Evolutionary conservation across 2,329 filamentous ascomycete species (phyloP).

Genomic region (Aspergillus ochraceus): DNA sequence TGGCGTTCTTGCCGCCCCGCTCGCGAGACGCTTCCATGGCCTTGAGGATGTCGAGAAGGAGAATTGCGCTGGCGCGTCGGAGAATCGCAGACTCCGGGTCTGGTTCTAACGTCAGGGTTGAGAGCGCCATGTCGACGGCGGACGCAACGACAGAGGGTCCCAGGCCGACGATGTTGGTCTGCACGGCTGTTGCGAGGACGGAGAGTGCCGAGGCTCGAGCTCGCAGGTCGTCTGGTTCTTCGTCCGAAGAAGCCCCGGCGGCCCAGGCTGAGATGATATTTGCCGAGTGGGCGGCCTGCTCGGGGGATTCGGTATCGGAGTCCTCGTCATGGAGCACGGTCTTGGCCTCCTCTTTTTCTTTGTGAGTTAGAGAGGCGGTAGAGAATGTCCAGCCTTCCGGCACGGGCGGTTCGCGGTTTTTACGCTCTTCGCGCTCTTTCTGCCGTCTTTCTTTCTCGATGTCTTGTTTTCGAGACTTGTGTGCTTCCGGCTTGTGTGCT

Average conservation of each 20-base stretch:
- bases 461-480: constrained; percentile 27
- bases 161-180: constrained; percentile 41
- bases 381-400: constrained; percentile 33
- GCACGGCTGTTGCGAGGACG: constrained; percentile 42
- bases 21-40: constrained; percentile 39
- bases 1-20: constrained; percentile 22
- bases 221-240: constrained; percentile 45
- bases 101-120: constrained; percentile 39
- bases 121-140: constrained; percentile 41
- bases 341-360: not conserved
- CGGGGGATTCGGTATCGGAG: constrained; percentile 33
- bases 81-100: constrained; percentile 41
- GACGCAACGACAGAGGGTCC: constrained; percentile 36
- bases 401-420: constrained; percentile 24
- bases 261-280: constrained; percentile 45
- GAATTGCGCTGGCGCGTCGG: constrained; percentile 40
- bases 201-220: constrained; percentile 45
- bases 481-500: constrained; percentile 36
- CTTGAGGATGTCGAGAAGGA: constrained; percentile 43
- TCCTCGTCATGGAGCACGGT: constrained; percentile 9
- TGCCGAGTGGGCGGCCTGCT: constrained; percentile 32
- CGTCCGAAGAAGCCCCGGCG: constrained; percentile 36
- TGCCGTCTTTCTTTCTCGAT: constrained; percentile 28
- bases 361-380: constrained; percentile 13
- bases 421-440: constrained; percentile 30